Base-by-base conservation (phyloP, 352 stramenopile species). In the Achlya hypogyna region DNA sequence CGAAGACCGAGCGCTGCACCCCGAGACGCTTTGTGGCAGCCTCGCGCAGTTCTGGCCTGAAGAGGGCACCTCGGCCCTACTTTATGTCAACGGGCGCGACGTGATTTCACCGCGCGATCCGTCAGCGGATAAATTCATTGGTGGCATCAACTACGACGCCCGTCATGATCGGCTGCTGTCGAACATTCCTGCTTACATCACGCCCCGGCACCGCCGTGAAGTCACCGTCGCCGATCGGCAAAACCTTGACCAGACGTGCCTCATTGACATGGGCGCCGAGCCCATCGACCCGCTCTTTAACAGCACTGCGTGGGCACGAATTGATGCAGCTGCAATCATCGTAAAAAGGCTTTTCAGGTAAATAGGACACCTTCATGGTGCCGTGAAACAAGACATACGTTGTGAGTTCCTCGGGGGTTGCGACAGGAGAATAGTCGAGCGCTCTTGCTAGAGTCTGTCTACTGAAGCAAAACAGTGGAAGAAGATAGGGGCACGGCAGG, bases 1-100 rank as follows among this genome's bases (percentile, higher is more conserved):
- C 1, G 66, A 69, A 8, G 76, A 65, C 27, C 31, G n/a, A 16
- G 12, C 78, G 40, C 51, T 79, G 53, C 18, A 77, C 40, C 51
- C 34, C 1, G 73, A 84, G 51, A 60, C 64, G 64, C 42, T 69
- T 10, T 69, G 63, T 23, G 63, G 63, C 22, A 69, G 47, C 42
- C 27, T 69, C 10, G 63, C 63, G 9, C 63, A 69, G 27, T 69
- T 38, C 31, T 22, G n/a, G 22, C 63, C 63, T 10, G 14, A 60
- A 14, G 8, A 34, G 16, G 38, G 14, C 4, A 20, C 2, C 10
- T 16, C 16, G 12, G 32, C 63, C 2, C 32, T 69, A 12, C 23
- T 69, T 5, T 69, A 64, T 68, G 56, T 53, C 22, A 9, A 76
- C 52, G 63, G 69, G 9, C 22, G 29, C 9, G 56, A 65, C 9